Evolutionary conservation across 345 rosid genomes (phyloP).

Genomic region (Combretum micranthum): DNA sequence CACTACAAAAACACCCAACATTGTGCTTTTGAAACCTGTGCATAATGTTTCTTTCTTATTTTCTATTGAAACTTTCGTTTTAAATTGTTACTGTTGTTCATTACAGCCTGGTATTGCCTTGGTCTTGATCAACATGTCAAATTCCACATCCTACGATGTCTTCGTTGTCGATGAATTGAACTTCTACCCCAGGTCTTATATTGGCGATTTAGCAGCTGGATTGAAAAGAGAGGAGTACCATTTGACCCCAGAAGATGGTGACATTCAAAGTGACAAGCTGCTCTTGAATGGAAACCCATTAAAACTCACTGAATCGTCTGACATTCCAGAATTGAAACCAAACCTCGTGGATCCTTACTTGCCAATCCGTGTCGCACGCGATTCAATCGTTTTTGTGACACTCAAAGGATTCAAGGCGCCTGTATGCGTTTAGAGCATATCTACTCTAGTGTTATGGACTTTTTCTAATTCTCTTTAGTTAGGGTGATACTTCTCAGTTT

Average conservation of each 20-base stretch:
- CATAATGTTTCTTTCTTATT: too few relatives aligned
- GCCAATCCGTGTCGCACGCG: slow-evolving; percentile 28
- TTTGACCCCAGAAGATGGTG: slow-evolving; percentile 46
- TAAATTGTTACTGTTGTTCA: background rate
- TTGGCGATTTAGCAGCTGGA: background rate
- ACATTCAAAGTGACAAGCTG: slow-evolving; percentile 50
- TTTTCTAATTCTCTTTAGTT: too few relatives aligned
- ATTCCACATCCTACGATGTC: slow-evolving; percentile 27
- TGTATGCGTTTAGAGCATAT: slow-evolving; percentile 33
- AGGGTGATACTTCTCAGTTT: too few relatives aligned
- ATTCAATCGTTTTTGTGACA: slow-evolving; percentile 33
- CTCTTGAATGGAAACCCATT: slow-evolving; percentile 46
- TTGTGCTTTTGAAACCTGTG: too few relatives aligned
- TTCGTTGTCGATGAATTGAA: slow-evolving; percentile 26
- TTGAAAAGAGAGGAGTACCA: slow-evolving; percentile 47
- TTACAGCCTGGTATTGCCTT: slow-evolving; percentile 38
- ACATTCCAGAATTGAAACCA: slow-evolving; percentile 43
- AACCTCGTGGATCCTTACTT: slow-evolving; percentile 23
- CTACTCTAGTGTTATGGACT: too few relatives aligned
- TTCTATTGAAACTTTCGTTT: too few relatives aligned
- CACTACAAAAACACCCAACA: too few relatives aligned
- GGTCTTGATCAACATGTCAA: slow-evolving; percentile 45
- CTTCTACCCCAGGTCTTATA: slow-evolving; percentile 4
- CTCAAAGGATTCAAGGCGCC: slow-evolving; percentile 41
- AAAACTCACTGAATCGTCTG: slow-evolving; percentile 24